A percentile compares a stretch with the other conserved stretches of the same genome.
Evolutionary conservation across 140 eudicot species (phyloP).

Genomic region (Flaveria floridana): DNA sequence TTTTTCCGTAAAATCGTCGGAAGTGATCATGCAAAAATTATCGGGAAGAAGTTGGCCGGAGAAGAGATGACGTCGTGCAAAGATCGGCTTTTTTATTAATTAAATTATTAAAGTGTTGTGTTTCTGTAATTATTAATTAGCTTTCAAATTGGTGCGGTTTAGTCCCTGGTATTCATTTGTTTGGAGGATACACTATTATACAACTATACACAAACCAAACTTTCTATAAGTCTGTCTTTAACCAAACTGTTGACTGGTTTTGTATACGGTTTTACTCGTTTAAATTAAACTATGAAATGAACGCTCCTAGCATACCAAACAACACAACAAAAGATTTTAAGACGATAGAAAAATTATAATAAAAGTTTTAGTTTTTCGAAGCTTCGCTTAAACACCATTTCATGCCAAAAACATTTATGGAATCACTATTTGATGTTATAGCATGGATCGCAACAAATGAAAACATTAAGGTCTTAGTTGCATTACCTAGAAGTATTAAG

Average conservation of each 20-base stretch:
- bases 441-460: background rate
- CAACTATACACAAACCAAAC: too few species aligned
- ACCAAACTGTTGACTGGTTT: too few species aligned
- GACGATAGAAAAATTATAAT: background rate
- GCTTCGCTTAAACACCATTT: background rate
- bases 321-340: too few species aligned
- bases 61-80: conserved; percentile 20
- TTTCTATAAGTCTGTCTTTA: too few species aligned
- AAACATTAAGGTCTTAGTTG: background rate
- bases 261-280: too few species aligned
- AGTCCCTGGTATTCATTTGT: background rate
- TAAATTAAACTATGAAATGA: too few species aligned
- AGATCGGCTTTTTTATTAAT: background rate
- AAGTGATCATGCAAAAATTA: conserved; percentile 19
- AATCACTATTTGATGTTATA: background rate
- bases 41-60: conserved; percentile 33
- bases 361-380: background rate
- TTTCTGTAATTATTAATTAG: background rate
- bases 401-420: background rate
- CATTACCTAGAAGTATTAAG: background rate
- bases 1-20: conserved; percentile 16
- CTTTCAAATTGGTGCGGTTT: background rate
- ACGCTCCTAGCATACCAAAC: too few species aligned
- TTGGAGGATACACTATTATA: too few species aligned
- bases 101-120: too few species aligned